Percentiles rank a stretch among this genome's conserved stretches.
phyloP scores from a whole-genome alignment of 1,139 yeast species.

The Torulaspora pretoriensis region DNA sequence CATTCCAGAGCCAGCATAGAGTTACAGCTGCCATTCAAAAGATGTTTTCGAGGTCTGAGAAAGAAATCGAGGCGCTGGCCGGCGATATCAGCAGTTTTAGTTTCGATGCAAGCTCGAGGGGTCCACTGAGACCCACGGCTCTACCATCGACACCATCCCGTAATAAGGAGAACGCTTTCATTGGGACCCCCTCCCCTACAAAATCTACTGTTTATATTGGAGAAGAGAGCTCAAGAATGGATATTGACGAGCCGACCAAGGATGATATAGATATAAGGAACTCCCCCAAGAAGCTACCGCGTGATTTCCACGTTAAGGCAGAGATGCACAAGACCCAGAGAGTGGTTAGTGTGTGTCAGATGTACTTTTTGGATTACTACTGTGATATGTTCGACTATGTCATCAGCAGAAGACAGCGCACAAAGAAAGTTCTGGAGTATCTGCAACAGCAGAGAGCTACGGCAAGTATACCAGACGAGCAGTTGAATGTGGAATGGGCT shows the following conservation, averaged over 20 bases:
- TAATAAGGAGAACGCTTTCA: constrained; percentile 12
- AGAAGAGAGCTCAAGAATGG: constrained; percentile 31
- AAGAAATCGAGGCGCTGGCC: constrained; percentile 34
- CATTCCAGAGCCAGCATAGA: neutral
- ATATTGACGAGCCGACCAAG: constrained; percentile 30
- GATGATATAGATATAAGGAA: constrained; percentile 27
- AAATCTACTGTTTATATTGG: constrained; percentile 20
- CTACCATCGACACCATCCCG: constrained; percentile 21
- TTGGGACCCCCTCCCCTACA: constrained; percentile 26
- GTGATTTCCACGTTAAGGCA: constrained; percentile 56
- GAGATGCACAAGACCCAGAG: constrained; percentile 77
- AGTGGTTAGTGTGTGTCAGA: constrained; percentile 72
- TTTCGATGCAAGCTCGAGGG: constrained; percentile 24
- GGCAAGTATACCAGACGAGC: constrained; percentile 40
- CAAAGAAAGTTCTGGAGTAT: constrained; percentile 59
- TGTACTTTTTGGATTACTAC: constrained; percentile 87
- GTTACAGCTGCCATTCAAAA: neutral
- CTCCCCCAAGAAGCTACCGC: constrained; percentile 42
- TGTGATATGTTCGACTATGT: constrained; percentile 95
- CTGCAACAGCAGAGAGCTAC: constrained; percentile 45
- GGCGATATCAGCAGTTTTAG: constrained; percentile 36
- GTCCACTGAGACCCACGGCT: constrained; percentile 12
- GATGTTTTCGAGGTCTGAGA: constrained; percentile 29
- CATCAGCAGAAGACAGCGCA: constrained; percentile 77
- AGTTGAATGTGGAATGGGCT: constrained; percentile 57